A percentile compares a stretch with the other conserved stretches of the same genome.
Conservation (phyloP, 345 rosid species). For the Salix dunnii region DNA sequence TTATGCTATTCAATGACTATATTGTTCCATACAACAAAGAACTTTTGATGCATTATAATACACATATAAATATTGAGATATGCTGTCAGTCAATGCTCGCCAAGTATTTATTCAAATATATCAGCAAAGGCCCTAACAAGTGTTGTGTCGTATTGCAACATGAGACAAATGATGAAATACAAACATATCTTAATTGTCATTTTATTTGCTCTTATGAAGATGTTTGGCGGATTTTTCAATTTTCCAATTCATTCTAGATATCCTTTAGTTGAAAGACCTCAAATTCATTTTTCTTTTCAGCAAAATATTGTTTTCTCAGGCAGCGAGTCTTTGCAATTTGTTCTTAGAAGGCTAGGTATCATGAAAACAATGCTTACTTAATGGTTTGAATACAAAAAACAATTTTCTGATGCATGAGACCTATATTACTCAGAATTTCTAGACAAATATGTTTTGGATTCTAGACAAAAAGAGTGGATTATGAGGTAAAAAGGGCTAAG, state of each 20-base stretch:
- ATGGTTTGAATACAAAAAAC: background rate
- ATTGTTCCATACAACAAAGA: background rate
- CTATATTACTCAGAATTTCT: background rate
- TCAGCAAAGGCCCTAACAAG: background rate
- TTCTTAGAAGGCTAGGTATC: background rate
- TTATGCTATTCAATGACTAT: background rate
- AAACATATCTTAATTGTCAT: background rate
- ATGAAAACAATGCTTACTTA: background rate
- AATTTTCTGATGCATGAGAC: background rate
- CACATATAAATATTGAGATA: background rate
- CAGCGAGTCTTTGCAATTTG: background rate
- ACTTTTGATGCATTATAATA: background rate
- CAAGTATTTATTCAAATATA: background rate
- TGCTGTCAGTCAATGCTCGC: background rate
- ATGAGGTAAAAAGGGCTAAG: background rate
- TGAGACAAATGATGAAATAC: background rate
- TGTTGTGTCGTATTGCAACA: background rate
- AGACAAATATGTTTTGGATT: background rate
- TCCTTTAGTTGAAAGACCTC: background rate
- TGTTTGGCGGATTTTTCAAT: background rate
- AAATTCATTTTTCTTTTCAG: background rate
- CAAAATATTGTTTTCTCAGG: background rate
- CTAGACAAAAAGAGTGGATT: background rate
- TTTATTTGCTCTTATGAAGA: background rate
- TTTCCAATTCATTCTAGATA: background rate